Evolutionary conservation across 2,329 filamentous ascomycete genomes (phyloP).

Genomic region (Pseudocercospora macadamiae): DNA sequence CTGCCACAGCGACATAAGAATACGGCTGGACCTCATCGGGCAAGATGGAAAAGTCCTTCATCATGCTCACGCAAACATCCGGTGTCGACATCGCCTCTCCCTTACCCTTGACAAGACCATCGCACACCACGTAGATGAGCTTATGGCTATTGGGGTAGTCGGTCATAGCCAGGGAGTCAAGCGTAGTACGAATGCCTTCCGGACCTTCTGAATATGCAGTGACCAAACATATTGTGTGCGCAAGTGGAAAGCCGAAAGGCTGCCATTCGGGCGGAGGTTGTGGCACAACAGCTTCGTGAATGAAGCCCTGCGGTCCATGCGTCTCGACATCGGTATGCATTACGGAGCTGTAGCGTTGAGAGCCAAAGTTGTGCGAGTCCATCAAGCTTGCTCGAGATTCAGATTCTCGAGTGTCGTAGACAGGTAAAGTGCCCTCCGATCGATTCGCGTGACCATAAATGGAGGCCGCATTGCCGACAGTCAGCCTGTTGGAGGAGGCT

Average conservation of each 20-base stretch:
- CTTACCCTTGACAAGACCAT: conserved; percentile 95
- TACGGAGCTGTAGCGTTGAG: conserved; percentile 55
- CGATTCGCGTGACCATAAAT: conserved; percentile 68
- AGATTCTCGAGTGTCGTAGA: conserved; percentile 19
- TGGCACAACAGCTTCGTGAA: conserved; percentile 92
- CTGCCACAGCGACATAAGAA: conserved; percentile 95
- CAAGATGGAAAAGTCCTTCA: conserved; percentile 83
- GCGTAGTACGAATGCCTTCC: conserved; percentile 86
- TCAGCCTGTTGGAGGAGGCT: conserved; percentile 70
- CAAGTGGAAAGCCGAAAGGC: conserved; percentile 92
- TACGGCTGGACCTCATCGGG: conserved; percentile 84
- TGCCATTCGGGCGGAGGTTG: conserved; percentile 97
- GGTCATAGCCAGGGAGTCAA: conserved; percentile 95
- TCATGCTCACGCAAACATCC: conserved; percentile 88
- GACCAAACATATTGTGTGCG: conserved; percentile 90
- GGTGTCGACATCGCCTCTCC: conserved; percentile 86
- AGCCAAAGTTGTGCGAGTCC: conserved; percentile 40
- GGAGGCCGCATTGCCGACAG: conserved; percentile 62
- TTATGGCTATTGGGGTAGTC: conserved; percentile 99
- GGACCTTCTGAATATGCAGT: conserved; percentile 97
- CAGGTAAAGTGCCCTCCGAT: conserved; percentile 59
- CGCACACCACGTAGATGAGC: conserved; percentile 91
- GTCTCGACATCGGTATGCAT: conserved; percentile 65
- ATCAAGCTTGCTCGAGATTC: conserved; percentile 45
- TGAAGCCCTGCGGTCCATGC: conserved; percentile 86